Evolutionary conservation across 768 basidiomycete species (phyloP).

Genomic region (Amanita polypyramis): DNA sequence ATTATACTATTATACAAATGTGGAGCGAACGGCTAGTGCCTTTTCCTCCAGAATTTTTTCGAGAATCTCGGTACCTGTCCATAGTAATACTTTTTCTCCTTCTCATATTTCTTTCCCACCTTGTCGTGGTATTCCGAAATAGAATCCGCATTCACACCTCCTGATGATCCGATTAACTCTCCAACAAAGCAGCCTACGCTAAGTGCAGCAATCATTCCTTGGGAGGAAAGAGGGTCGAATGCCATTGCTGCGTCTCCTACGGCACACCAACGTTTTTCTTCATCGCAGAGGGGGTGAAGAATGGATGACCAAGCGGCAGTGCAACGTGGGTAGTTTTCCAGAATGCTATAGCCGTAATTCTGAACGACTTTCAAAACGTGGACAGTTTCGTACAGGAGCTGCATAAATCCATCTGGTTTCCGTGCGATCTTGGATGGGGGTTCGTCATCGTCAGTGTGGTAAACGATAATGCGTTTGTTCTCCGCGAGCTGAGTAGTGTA

Average conservation of each 20-base stretch:
- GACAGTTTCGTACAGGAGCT: constrained; percentile 16
- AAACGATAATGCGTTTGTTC: constrained; percentile 20
- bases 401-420: constrained; percentile 18
- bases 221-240: constrained; percentile 29
- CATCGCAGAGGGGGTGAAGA: constrained; percentile 15
- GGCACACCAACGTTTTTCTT: constrained; percentile 17
- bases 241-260: constrained; percentile 29
- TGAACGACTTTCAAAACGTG: constrained; percentile 16
- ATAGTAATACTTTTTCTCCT: constrained; percentile 12
- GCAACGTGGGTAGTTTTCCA: constrained; percentile 11
- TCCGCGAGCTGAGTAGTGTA: constrained; percentile 21
- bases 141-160: constrained; percentile 7
- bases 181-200: constrained; percentile 19
- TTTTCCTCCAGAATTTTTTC: constrained; percentile 3
- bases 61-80: not conserved
- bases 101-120: constrained; percentile 12
- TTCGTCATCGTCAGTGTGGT: constrained; percentile 19
- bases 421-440: constrained; percentile 18
- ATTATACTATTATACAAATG: too few relatives aligned
- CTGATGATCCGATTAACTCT: constrained; percentile 5
- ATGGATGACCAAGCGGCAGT: constrained; percentile 21
- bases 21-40: too few relatives aligned
- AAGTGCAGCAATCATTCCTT: constrained; percentile 27
- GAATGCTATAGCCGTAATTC: constrained; percentile 15
- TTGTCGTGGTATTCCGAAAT: constrained; percentile 7